These are phyloP conservation scores for Yarrowia keelungensis DNA, from an alignment of 805 yeast genomes.

Conservation along the genomic window DNA sequence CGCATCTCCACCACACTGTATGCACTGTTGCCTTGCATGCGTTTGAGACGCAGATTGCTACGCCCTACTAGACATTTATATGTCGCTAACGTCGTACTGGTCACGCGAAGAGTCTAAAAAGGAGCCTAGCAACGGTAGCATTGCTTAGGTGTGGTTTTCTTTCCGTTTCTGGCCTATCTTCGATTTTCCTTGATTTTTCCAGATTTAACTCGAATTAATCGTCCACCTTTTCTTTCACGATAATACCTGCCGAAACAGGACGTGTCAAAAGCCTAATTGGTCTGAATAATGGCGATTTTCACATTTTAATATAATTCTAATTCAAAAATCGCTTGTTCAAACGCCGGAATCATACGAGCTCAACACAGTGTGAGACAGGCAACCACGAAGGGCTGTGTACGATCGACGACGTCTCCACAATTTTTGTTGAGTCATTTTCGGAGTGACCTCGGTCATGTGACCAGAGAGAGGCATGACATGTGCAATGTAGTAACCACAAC, in stretches of 20 bases:
- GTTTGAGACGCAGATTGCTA: not conserved
- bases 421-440: not conserved
- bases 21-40: no score
- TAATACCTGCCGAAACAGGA: no score
- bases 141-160: not conserved
- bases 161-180: not conserved
- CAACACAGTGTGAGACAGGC: not conserved
- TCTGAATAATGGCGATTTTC: no score
- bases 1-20: no score
- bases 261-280: no score
- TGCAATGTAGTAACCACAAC: not conserved
- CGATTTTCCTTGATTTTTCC: not conserved
- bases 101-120: not conserved
- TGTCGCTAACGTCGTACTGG: not conserved
- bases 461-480: not conserved
- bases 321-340: not conserved
- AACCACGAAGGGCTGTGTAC: not conserved
- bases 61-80: not conserved
- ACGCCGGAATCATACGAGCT: constrained; percentile 5
- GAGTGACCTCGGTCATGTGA: not conserved
- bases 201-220: no score
- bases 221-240: no score
- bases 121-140: not conserved
- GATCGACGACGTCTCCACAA: not conserved
- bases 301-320: no score